phyloP scores from a whole-genome alignment of 257 asterid genomes.

The Solanum clarkiae region DNA sequence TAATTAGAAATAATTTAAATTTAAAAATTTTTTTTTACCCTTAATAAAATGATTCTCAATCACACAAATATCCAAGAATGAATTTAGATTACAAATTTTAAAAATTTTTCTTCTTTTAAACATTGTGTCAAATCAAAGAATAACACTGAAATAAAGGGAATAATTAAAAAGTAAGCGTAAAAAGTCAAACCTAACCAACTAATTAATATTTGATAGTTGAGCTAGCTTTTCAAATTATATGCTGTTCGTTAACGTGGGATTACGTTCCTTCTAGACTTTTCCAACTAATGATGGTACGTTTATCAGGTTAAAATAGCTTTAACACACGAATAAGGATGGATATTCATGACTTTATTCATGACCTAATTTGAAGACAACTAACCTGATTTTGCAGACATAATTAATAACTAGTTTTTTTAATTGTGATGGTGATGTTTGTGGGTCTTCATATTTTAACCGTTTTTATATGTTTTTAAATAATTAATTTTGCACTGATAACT shows the following conservation, averaged over 20 bases:
- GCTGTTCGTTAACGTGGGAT: background rate
- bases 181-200: background rate
- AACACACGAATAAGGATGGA: background rate
- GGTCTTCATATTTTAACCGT: background rate
- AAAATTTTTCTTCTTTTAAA: no score
- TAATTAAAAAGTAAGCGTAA: background rate
- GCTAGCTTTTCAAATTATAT: conserved; percentile 2
- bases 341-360: conserved; percentile 9
- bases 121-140: no score
- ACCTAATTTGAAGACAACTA: conserved; percentile 34
- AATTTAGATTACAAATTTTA: no score
- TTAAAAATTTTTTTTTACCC: no score
- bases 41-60: no score
- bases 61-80: no score
- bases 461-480: background rate
- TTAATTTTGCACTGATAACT: background rate
- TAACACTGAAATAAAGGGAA: no score
- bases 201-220: conserved; percentile 13
- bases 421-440: conserved; percentile 1
- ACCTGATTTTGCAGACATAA: conserved; percentile 2
- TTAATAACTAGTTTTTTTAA: background rate
- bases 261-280: background rate
- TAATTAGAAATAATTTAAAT: no score
- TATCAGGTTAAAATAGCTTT: background rate
- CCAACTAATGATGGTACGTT: conserved; percentile 5